Evolutionary conservation across 805 yeast species (phyloP).

Genomic region (Metschnikowia santaceciliae): DNA sequence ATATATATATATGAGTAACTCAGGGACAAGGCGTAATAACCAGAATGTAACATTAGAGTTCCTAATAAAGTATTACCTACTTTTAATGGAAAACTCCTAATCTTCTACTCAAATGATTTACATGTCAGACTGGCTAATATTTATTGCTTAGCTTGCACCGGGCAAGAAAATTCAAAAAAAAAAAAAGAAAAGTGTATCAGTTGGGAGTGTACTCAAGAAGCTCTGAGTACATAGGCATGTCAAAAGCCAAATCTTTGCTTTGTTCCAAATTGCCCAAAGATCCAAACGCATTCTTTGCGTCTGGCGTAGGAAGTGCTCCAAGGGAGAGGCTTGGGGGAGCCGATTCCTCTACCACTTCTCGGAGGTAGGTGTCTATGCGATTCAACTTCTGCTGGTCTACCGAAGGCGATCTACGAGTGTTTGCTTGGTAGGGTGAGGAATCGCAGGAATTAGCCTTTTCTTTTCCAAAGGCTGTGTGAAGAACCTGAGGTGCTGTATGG

Average conservation of each 20-base stretch:
- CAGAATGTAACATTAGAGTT: no score
- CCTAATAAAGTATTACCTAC: not conserved
- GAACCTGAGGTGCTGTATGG: conserved; percentile 9
- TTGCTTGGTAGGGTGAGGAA: not conserved
- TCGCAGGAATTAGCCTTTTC: not conserved
- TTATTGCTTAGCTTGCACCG: not conserved
- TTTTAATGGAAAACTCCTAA: not conserved
- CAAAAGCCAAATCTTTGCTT: not conserved
- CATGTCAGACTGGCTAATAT: not conserved
- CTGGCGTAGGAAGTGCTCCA: not conserved
- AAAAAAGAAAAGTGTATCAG: not conserved
- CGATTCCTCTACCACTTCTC: conserved; percentile 13
- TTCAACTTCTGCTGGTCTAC: conserved; percentile 2
- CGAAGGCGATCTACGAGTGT: conserved; percentile 1
- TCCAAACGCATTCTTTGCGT: not conserved
- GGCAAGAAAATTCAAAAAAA: not conserved
- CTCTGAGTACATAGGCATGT: conserved; percentile 4
- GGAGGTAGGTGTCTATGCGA: conserved; percentile 7
- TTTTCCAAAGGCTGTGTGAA: conserved; percentile 6
- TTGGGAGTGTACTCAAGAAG: conserved; percentile 1
- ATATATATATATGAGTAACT: no score
- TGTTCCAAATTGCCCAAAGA: not conserved
- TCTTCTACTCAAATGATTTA: not conserved
- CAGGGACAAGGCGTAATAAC: no score
- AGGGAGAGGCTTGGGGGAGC: not conserved